Evolutionary conservation across 805 yeast species (phyloP), one percentile per base, ranked within the genome.

Genomic region (Tetrapisispora fleetii): DNA sequence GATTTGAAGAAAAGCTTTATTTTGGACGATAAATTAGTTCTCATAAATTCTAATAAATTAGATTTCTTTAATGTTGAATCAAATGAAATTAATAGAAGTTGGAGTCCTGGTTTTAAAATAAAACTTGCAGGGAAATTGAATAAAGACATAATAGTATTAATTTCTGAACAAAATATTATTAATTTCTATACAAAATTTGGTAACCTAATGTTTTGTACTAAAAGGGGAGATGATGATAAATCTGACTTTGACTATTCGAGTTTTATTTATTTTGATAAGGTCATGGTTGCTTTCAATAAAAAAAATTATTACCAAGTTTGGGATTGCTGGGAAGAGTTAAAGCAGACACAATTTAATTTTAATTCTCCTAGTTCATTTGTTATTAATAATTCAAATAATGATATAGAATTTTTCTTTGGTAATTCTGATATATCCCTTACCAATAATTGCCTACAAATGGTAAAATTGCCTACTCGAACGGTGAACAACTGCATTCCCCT

Each of bases 381-480:
- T 24, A 45, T 65, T 18, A 51, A 48, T 24, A 57, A 58, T 45
- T 52, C 54, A n/a, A 53, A 53, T n/a, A 64, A 63, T 35, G 62
- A 63, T 45, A 54, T 64, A 35, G 48, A 62, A 38, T 38, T 61
- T 13, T 62, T 59, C 48, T 62, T 65, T 2, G 62, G 64, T 10
- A 46, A 54, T 18, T 50, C 50, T 14, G 65, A 60, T 37, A 37
- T 60, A 6, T 50, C 54, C 3, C 21, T 49, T 13, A 52, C 52
- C 22, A 54, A 52, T 22, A 59, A 58, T 38, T 48, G 42, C 10
- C 52, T 60, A 16, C 61, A 61, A 32, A 50, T 54, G 16, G 50
- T 60, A 4, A 62, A 57, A 45, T 45, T 66, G 11, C 68, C 68
- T 3, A 62, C 68, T 11, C 57, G 57, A 38, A 61, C 66, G 2